Evolutionary conservation across 1,284 basidiomycete species (phyloP).

Genomic region (Veloporphyrellus conicus): DNA sequence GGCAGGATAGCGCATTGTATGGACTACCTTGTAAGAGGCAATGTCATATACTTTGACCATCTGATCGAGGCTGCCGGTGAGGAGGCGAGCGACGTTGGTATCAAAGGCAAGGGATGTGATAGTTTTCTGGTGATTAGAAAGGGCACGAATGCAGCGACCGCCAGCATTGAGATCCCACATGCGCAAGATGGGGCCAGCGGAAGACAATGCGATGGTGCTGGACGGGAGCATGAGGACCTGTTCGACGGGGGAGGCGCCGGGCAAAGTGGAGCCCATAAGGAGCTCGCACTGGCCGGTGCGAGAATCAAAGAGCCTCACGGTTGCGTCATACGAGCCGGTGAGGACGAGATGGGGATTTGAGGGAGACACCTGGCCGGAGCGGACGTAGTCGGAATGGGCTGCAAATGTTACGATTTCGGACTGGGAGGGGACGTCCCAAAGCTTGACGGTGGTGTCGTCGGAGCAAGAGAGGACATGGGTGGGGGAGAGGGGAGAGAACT

Average conservation of each 20-base stretch:
- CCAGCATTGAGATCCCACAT: conserved; percentile 96
- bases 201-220: conserved; percentile 81
- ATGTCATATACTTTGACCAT: conserved; percentile 99
- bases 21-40: conserved; percentile 89
- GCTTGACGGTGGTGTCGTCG: conserved; percentile 89
- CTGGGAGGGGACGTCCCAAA: conserved; percentile 96
- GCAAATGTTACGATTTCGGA: conserved; percentile 74
- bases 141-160: conserved; percentile 79
- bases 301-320: conserved; percentile 85
- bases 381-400: conserved; percentile 92
- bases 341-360: conserved; percentile 83
- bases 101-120: conserved; percentile 87
- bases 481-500: conserved; percentile 79
- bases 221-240: conserved; percentile 93
- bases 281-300: conserved; percentile 79
- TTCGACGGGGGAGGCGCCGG: conserved; percentile 73
- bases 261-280: conserved; percentile 62
- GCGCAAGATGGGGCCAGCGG: conserved; percentile 89
- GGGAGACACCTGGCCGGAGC: conserved; percentile 82
- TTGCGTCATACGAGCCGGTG: conserved; percentile 93
- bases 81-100: conserved; percentile 67
- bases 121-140: conserved; percentile 98
- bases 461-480: conserved; percentile 92
- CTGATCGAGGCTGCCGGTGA: conserved; percentile 91
- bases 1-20: conserved; percentile 98